phyloP scores from a whole-genome alignment of 371 early-diverging fungal genomes.

The Apophysomyces sp. region DNA sequence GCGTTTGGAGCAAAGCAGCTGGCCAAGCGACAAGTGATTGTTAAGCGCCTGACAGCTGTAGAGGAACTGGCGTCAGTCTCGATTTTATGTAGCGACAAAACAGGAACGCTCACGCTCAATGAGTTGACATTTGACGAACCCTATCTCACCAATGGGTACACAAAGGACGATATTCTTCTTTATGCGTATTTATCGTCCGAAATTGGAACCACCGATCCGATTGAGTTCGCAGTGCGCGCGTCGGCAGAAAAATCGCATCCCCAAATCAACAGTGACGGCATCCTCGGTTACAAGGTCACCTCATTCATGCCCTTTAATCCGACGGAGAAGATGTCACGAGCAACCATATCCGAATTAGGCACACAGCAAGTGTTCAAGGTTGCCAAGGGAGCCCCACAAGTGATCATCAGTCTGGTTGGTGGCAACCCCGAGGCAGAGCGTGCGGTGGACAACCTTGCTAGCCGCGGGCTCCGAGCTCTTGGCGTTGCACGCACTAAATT shows the following conservation, averaged over 20 bases:
- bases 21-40: constrained; percentile 91
- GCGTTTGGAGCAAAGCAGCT: constrained; percentile 94
- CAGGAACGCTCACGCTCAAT: constrained; percentile 95
- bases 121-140: constrained; percentile 91
- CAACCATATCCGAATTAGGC: constrained; percentile 72
- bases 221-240: constrained; percentile 83
- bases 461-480: constrained; percentile 78
- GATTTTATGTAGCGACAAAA: constrained; percentile 95
- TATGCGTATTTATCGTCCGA: constrained; percentile 88
- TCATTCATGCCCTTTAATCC: constrained; percentile 93
- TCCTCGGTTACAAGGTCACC: constrained; percentile 85
- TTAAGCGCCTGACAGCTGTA: constrained; percentile 92
- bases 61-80: constrained; percentile 95
- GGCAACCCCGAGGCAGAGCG: constrained; percentile 75
- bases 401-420: constrained; percentile 79
- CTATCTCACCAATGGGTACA: constrained; percentile 69
- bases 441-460: constrained; percentile 81
- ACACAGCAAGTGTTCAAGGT: constrained; percentile 69
- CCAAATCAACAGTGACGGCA: constrained; percentile 60
- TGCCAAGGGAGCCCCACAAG: constrained; percentile 96
- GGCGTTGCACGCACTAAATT: constrained; percentile 86
- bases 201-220: constrained; percentile 89
- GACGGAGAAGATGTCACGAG: constrained; percentile 86
- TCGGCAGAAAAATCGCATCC: constrained; percentile 81
- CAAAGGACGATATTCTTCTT: constrained; percentile 81